Percentiles rank a stretch among this genome's conserved stretches.
Conservation (phyloP, 805 yeast species). For the Candida loeiensis region DNA sequence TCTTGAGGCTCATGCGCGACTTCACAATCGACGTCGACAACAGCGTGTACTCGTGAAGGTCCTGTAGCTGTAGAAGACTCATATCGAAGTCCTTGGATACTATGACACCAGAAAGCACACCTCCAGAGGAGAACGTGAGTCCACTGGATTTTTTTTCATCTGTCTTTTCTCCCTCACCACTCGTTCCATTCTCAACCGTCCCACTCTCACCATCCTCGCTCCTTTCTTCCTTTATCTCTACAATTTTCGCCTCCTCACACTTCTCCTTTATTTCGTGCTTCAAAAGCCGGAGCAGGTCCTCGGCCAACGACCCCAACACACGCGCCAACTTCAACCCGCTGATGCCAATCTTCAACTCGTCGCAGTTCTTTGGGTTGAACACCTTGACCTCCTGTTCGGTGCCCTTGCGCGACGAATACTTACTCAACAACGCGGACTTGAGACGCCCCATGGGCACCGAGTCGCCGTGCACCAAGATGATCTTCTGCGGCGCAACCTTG, state of each 20-base stretch:
- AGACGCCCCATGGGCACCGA: constrained; percentile 97
- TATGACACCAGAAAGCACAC: constrained; percentile 69
- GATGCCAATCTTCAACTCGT: constrained; percentile 69
- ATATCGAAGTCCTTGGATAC: constrained; percentile 90
- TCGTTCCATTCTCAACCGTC: constrained; percentile 5
- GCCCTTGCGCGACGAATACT: constrained; percentile 74
- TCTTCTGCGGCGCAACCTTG: constrained; percentile 74
- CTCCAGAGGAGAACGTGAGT: constrained; percentile 17
- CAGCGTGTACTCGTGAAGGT: constrained; percentile 84
- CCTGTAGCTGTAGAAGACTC: constrained; percentile 77
- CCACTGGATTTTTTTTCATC: constrained; percentile 6
- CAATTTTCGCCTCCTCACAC: constrained; percentile 43
- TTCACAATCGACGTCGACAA: constrained; percentile 79
- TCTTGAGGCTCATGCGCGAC: constrained; percentile 74
- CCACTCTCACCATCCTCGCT: constrained; percentile 10
- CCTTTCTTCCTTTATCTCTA: constrained; percentile 21
- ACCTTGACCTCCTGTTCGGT: constrained; percentile 89
- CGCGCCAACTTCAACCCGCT: constrained; percentile 83
- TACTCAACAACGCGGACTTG: constrained; percentile 86
- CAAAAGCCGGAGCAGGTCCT: constrained; percentile 32
- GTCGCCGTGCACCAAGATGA: constrained; percentile 95
- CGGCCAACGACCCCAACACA: constrained; percentile 53
- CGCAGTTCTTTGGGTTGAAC: constrained; percentile 89
- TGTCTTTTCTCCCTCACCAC: neutral
- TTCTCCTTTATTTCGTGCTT: constrained; percentile 56